Conservation (phyloP, 192 early-diverging fungal genomes). For the Cetraspora pellucida region DNA sequence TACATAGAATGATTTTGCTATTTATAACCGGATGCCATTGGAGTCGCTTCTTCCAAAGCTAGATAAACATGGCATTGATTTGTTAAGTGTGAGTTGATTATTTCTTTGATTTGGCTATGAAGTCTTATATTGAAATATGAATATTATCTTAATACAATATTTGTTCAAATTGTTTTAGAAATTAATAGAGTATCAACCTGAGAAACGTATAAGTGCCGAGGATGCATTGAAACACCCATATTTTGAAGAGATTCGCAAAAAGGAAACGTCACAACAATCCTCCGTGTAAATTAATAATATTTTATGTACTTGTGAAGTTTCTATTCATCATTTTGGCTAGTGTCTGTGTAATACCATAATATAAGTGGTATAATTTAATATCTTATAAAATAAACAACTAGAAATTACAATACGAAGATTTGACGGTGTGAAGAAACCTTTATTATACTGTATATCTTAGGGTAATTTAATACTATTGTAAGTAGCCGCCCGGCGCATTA, state of each 20-base stretch:
- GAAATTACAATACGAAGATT: no score
- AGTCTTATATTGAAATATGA: neutral
- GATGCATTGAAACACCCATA: constrained; percentile 32
- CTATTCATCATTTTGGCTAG: neutral
- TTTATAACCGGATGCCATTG: constrained; percentile 70
- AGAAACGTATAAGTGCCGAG: constrained; percentile 30
- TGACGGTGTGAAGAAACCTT: no score
- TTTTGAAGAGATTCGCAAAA: constrained; percentile 36
- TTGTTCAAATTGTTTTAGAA: constrained; percentile 4
- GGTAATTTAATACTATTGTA: no score
- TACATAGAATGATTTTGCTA: constrained; percentile 68
- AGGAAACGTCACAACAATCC: constrained; percentile 31
- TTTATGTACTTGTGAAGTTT: neutral
- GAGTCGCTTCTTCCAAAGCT: constrained; percentile 83
- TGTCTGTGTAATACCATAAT: neutral
- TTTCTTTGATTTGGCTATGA: neutral
- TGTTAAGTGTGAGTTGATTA: constrained; percentile 63
- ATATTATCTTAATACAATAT: neutral
- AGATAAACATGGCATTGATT: constrained; percentile 80
- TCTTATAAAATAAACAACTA: no score
- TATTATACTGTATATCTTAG: no score
- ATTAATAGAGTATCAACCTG: constrained; percentile 34
- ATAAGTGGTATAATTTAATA: neutral
- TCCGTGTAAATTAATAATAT: constrained; percentile 16
- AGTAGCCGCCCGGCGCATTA: no score